phyloP scores from a whole-genome alignment of 2,329 filamentous ascomycete species.

The Endocalyx cinctus region DNA sequence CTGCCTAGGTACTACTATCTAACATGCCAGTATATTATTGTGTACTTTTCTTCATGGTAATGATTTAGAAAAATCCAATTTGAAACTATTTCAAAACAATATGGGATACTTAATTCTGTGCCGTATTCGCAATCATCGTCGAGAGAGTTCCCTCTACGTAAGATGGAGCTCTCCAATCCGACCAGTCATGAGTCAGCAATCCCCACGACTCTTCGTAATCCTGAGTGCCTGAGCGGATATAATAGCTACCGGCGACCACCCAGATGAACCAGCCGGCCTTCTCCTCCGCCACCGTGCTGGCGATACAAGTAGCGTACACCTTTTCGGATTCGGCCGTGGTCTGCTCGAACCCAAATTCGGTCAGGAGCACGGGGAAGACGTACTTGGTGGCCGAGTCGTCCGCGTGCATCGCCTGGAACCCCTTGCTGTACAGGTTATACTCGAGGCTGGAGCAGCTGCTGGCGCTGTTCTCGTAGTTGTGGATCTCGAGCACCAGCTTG shows the following conservation, averaged over 20 bases:
- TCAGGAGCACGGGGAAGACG: constrained; percentile 45
- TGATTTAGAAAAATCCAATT: no score
- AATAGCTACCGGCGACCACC: constrained; percentile 56
- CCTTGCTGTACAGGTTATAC: constrained; percentile 42
- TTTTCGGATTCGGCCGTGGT: constrained; percentile 39
- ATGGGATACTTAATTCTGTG: constrained; percentile 12
- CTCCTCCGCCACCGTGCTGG: constrained; percentile 41
- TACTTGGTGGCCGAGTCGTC: constrained; percentile 32
- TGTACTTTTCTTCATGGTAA: no score
- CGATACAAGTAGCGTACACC: constrained; percentile 50
- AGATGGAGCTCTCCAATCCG: constrained; percentile 39
- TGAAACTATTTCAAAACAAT: no score
- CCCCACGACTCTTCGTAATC: constrained; percentile 57
- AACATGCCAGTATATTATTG: no score
- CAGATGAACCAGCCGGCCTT: constrained; percentile 55
- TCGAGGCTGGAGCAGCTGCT: constrained; percentile 42
- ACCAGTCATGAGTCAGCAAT: constrained; percentile 50
- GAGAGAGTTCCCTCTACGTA: constrained; percentile 38
- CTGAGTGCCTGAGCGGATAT: constrained; percentile 46
- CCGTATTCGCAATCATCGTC: constrained; percentile 32
- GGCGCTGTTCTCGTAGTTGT: constrained; percentile 54
- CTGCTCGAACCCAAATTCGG: constrained; percentile 51
- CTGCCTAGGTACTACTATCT: no score
- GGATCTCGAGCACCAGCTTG: constrained; percentile 56
- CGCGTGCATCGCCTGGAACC: constrained; percentile 47